These are phyloP conservation scores for Dactylellina cionopaga DNA, from an alignment of 2,329 filamentous ascomycete genomes.

Conservation along the genomic window DNA sequence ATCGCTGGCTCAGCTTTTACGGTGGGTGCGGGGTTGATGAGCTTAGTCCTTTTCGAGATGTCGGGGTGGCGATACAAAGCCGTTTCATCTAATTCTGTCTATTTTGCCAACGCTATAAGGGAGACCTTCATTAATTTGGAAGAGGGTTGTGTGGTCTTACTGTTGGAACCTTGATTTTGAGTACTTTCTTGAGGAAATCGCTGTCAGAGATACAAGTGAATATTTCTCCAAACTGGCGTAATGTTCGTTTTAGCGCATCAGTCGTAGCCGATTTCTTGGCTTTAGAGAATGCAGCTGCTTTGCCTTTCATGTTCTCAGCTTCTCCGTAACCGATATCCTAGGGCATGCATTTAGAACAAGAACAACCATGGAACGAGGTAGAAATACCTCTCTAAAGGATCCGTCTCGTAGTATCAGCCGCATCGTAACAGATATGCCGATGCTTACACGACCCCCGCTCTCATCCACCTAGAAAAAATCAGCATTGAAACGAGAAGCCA, in stretches of 20 bases:
- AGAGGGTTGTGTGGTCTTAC: not conserved
- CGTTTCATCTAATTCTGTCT: slow-evolving; percentile 45
- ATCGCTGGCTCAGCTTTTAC: slow-evolving; percentile 39
- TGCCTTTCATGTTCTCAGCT: slow-evolving; percentile 94
- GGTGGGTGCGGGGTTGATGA: not conserved
- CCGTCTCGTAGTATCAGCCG: slow-evolving; percentile 90
- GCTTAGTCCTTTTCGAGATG: slow-evolving; percentile 23
- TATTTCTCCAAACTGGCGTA: slow-evolving; percentile 94
- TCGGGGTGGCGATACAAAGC: slow-evolving; percentile 45
- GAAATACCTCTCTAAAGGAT: slow-evolving; percentile 82
- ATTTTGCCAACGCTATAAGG: not conserved
- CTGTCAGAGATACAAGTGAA: slow-evolving; percentile 98
- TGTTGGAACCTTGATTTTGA: slow-evolving; percentile 74
- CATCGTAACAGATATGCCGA: slow-evolving; percentile 89
- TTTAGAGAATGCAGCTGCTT: slow-evolving; percentile 96
- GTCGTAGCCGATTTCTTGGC: slow-evolving; percentile 98
- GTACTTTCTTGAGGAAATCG: slow-evolving; percentile 88
- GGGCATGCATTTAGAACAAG: not conserved
- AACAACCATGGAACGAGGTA: not conserved
- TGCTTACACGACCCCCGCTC: slow-evolving; percentile 76
- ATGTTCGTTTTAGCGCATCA: slow-evolving; percentile 86
- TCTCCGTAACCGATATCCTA: slow-evolving; percentile 93
- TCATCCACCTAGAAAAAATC: slow-evolving; percentile 74
- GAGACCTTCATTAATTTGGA: not conserved
- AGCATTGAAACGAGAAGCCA: not conserved